Evolutionary conservation across 2,329 filamentous ascomycete genomes (phyloP).

Genomic region (Fusarium clavum): DNA sequence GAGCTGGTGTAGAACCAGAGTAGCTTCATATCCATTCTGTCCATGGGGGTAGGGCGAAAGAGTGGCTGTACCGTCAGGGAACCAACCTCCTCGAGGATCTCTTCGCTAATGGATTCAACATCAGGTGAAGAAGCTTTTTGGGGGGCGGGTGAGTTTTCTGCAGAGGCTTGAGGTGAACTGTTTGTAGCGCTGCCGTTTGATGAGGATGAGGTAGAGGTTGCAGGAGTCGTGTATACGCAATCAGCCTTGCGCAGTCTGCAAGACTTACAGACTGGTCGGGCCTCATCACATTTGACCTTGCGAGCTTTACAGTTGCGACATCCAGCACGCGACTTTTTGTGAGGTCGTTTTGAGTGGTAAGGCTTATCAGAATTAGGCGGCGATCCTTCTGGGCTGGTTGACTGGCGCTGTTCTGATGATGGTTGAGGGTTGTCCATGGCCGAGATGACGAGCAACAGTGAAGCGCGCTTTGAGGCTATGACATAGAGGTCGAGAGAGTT

Average conservation of each 20-base stretch:
- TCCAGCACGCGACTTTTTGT: conserved; percentile 66
- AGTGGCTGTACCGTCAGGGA: conserved; percentile 44
- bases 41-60: conserved; percentile 49
- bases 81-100: conserved; percentile 9
- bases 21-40: conserved; percentile 63
- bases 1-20: conserved; percentile 66
- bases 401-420: conserved; percentile 11
- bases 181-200: background rate
- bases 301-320: conserved; percentile 67
- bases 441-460: background rate
- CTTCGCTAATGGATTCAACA: conserved; percentile 23
- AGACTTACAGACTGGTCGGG: conserved; percentile 60
- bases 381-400: conserved; percentile 28
- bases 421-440: conserved; percentile 19
- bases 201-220: conserved; percentile 5
- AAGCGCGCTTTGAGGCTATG: background rate
- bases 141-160: background rate
- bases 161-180: conserved; percentile 1
- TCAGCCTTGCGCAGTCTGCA: conserved; percentile 61
- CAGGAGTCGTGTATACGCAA: conserved; percentile 59
- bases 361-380: conserved; percentile 35
- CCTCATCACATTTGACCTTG: conserved; percentile 60
- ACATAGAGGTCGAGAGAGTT: background rate
- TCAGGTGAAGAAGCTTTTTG: conserved; percentile 16
- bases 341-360: conserved; percentile 62